Evolutionary conservation across 129 eudicot genomes (phyloP).

Genomic region (Flaveria bidentis): DNA sequence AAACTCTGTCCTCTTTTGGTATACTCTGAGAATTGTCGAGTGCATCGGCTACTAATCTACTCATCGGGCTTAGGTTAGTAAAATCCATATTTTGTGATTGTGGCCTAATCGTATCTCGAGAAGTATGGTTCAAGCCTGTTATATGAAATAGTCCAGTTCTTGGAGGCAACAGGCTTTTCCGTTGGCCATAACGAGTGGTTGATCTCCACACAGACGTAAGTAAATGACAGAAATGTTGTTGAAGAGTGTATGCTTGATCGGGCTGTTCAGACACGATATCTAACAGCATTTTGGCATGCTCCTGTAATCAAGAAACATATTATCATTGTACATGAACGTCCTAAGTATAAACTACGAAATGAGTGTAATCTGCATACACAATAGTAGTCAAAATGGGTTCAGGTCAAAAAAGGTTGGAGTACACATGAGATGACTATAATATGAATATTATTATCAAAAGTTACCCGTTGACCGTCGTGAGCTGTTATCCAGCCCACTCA

Average conservation of each 20-base stretch:
- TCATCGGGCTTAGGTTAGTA: slow-evolving; percentile 53
- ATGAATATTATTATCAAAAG: neutral
- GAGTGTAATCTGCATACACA: neutral
- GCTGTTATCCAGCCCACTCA: too few relatives aligned
- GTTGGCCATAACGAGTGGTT: slow-evolving; percentile 28
- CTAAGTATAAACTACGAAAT: neutral
- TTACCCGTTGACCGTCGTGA: too few relatives aligned
- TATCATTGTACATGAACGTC: neutral
- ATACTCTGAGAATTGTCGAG: slow-evolving; percentile 43
- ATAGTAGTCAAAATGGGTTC: neutral
- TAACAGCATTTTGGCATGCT: slow-evolving; percentile 68
- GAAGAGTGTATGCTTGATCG: slow-evolving; percentile 76
- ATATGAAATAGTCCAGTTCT: slow-evolving; percentile 34
- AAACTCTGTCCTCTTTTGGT: slow-evolving; percentile 35
- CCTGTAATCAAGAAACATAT: slow-evolving; percentile 44
- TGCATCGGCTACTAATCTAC: slow-evolving; percentile 68
- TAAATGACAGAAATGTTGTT: slow-evolving; percentile 75
- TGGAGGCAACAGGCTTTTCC: slow-evolving; percentile 24
- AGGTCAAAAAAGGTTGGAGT: neutral
- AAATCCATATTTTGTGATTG: slow-evolving; percentile 45
- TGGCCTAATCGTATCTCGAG: slow-evolving; percentile 28
- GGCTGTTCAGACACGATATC: slow-evolving; percentile 70
- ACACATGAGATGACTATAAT: too few relatives aligned
- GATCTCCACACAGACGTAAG: slow-evolving; percentile 70
- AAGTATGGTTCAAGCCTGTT: slow-evolving; percentile 27